Evolutionary conservation across 495 filamentous ascomycete species (phyloP).

Genomic region (Penicillium canescens): DNA sequence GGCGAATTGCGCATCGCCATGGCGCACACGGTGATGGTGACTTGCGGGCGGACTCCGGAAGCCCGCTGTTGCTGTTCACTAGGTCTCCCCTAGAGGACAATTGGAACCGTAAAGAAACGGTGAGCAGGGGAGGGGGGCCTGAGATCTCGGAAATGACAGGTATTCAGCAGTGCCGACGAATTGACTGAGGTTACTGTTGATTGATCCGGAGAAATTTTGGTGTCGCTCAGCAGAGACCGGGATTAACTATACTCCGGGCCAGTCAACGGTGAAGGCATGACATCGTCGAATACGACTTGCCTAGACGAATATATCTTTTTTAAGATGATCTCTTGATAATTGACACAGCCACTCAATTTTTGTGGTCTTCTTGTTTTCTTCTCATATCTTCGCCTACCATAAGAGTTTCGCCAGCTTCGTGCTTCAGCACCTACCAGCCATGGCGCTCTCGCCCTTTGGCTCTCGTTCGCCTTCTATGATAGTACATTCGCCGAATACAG

Average conservation of each 20-base stretch:
- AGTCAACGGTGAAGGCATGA: background rate
- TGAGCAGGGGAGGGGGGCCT: background rate
- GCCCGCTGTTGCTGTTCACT: background rate
- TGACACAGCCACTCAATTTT: background rate
- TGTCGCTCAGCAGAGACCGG: conserved; percentile 13
- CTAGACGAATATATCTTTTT: background rate
- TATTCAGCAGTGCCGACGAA: background rate
- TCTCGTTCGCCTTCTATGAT: conserved; percentile 34
- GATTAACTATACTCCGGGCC: conserved; percentile 42
- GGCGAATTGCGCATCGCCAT: conserved; percentile 39
- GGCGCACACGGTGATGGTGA: conserved; percentile 2
- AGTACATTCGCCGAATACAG: conserved; percentile 33
- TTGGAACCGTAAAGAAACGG: background rate
- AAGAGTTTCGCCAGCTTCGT: background rate
- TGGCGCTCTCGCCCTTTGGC: conserved; percentile 48
- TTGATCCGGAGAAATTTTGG: conserved; percentile 35
- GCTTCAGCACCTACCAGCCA: conserved; percentile 14
- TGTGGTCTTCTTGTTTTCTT: conserved; percentile 1
- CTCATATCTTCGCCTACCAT: background rate
- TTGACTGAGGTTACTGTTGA: conserved; percentile 10
- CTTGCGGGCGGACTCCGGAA: conserved; percentile 8
- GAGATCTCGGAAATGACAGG: background rate
- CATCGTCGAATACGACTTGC: conserved; percentile 1
- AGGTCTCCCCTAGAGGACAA: background rate
- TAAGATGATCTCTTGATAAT: background rate